These are phyloP conservation scores for Sugiyamaella lignohabitans DNA, from an alignment of 805 yeast genomes.

Conservation along the genomic window DNA sequence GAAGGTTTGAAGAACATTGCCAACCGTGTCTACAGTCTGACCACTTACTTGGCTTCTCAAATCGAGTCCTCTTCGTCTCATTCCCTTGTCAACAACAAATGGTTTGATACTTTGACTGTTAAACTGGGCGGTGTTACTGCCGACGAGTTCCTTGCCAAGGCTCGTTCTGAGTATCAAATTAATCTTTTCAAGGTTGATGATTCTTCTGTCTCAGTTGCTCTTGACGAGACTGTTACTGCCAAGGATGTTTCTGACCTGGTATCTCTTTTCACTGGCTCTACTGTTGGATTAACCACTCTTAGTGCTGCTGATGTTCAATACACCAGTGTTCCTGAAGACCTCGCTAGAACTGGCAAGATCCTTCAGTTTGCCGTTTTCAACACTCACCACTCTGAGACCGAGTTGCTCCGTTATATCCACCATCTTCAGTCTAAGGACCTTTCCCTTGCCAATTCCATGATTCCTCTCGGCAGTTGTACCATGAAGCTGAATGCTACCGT, in stretches of 20 bases:
- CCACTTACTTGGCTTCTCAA: conserved; percentile 61
- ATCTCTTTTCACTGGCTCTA: conserved; percentile 46
- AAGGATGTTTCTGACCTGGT: conserved; percentile 54
- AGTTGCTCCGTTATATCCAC: conserved; percentile 87
- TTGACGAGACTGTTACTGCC: conserved; percentile 81
- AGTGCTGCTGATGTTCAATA: conserved; percentile 18
- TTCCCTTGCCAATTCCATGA: conserved; percentile 94
- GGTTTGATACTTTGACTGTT: conserved; percentile 86
- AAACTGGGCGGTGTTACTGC: conserved; percentile 43
- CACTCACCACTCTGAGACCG: conserved; percentile 86
- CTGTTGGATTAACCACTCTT: conserved; percentile 16
- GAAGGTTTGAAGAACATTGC: conserved; percentile 78
- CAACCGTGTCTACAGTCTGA: conserved; percentile 62
- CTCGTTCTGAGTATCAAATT: conserved; percentile 57
- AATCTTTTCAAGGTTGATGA: conserved; percentile 68
- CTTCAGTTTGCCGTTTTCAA: conserved; percentile 75
- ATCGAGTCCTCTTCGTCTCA: conserved; percentile 40
- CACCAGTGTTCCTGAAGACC: conserved; percentile 40
- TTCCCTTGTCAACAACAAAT: conserved; percentile 49
- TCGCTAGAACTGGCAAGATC: conserved; percentile 28
- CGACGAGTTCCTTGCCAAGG: conserved; percentile 48
- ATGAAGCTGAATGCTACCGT: conserved; percentile 96
- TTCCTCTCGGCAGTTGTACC: conserved; percentile 95
- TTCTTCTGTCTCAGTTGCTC: conserved; percentile 59
- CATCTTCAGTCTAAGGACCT: conserved; percentile 80